phyloP scores from a whole-genome alignment of 2,329 filamentous ascomycete genomes.

The Sporothrix brunneoviolacea region DNA sequence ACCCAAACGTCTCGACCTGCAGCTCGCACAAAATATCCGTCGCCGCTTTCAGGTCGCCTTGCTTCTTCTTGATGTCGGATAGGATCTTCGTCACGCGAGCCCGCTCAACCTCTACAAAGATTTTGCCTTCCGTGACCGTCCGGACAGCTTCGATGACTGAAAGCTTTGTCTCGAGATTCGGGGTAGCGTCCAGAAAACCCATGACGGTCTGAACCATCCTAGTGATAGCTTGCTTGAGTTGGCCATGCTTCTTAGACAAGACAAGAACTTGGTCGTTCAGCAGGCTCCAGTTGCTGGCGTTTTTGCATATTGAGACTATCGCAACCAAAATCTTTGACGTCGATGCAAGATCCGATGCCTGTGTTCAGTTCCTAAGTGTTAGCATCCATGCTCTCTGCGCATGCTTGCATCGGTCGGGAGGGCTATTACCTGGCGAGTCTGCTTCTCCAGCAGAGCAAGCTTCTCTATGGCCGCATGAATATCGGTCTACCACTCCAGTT shows the following conservation, averaged over 20 bases:
- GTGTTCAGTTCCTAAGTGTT: too few species aligned
- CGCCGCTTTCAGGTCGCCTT: conserved; percentile 85
- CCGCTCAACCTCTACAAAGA: conserved; percentile 97
- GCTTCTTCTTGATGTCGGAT: conserved; percentile 93
- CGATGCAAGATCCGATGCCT: conserved; percentile 92
- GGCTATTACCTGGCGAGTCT: conserved; percentile 97
- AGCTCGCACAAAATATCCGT: conserved; percentile 93
- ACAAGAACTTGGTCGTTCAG: conserved; percentile 95
- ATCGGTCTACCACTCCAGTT: conserved; percentile 52
- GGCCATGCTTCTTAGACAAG: conserved; percentile 98
- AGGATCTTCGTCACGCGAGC: conserved; percentile 91
- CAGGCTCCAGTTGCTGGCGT: conserved; percentile 85
- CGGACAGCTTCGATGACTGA: conserved; percentile 90
- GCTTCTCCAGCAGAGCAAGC: conserved; percentile 86
- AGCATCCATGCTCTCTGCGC: too few species aligned
- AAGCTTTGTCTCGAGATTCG: conserved; percentile 79
- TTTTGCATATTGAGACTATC: conserved; percentile 91
- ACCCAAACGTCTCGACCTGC: conserved; percentile 97
- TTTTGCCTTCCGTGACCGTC: conserved; percentile 98
- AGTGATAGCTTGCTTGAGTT: conserved; percentile 97
- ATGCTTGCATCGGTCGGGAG: too few species aligned
- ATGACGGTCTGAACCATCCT: conserved; percentile 99
- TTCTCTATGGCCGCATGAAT: conserved; percentile 88
- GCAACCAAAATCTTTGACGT: conserved; percentile 81
- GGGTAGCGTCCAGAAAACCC: conserved; percentile 80